Evolutionary conservation across 2,329 filamentous ascomycete genomes (phyloP).

Genomic region (Colletotrichum aenigma): DNA sequence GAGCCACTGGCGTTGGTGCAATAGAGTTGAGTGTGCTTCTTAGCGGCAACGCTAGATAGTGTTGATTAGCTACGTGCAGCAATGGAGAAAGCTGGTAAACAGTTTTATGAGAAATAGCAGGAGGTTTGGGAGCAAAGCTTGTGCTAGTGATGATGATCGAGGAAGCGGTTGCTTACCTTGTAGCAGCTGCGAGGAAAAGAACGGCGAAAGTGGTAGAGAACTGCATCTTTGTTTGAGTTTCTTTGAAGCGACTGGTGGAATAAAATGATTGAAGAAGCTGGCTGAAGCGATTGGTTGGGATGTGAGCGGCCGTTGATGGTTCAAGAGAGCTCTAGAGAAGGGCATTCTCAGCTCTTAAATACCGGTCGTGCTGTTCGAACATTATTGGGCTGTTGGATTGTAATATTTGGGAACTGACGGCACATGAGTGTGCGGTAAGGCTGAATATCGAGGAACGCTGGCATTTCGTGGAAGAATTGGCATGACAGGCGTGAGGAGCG

Average conservation of each 20-base stretch:
- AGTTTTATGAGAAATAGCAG: not conserved
- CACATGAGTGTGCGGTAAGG: not conserved
- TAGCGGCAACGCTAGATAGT: not conserved
- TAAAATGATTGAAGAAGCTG: not conserved
- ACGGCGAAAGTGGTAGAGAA: not conserved
- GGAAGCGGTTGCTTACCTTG: not conserved
- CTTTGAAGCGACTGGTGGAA: not conserved
- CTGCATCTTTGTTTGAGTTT: not conserved
- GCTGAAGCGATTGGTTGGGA: not conserved
- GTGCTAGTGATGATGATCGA: not conserved
- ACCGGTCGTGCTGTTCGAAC: not conserved
- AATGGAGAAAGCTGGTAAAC: not conserved
- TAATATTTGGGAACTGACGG: not conserved
- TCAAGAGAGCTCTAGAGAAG: not conserved
- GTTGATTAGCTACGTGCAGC: not conserved
- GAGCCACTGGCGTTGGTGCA: not conserved
- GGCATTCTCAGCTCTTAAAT: not conserved
- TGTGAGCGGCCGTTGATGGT: not conserved
- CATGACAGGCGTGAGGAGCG: not conserved
- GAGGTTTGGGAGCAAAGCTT: not conserved
- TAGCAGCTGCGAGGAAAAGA: not conserved
- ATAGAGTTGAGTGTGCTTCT: not conserved
- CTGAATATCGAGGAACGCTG: not conserved
- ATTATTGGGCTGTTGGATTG: not conserved
- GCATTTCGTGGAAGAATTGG: not conserved